A percentile compares a stretch with the other conserved stretches of the same genome.
phyloP scores from a whole-genome alignment of 345 rosid genomes.

The Melaleuca alternifolia region DNA sequence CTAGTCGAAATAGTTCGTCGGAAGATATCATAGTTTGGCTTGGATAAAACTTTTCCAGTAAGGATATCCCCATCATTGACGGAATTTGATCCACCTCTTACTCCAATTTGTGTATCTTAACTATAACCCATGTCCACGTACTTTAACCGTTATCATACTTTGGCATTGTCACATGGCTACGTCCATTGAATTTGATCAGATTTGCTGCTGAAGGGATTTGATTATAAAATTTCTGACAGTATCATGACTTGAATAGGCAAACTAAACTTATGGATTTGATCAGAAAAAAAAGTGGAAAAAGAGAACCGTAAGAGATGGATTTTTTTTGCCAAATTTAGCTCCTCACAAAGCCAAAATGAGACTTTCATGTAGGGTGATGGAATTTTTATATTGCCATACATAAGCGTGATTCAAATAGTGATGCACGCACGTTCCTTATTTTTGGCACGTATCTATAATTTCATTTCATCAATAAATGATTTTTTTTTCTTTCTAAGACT shows the following conservation, averaged over 20 bases:
- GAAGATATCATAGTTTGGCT: background rate
- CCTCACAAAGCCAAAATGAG: background rate
- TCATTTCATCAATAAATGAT: background rate
- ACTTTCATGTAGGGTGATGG: background rate
- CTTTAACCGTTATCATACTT: background rate
- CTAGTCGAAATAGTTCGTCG: rapidly evolving
- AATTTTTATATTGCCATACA: background rate
- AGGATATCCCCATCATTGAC: background rate
- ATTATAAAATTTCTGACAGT: background rate
- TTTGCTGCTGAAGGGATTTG: background rate
- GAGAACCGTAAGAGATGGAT: background rate
- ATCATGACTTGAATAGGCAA: background rate
- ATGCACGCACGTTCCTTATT: background rate
- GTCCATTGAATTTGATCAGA: background rate
- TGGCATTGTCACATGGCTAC: background rate
- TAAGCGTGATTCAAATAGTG: background rate
- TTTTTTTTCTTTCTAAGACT: background rate
- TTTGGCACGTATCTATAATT: background rate
- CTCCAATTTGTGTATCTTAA: background rate
- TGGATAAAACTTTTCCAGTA: background rate
- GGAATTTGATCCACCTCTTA: background rate
- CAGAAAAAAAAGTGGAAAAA: background rate
- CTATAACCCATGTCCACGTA: background rate
- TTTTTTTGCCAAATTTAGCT: background rate
- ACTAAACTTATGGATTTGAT: background rate